Evolutionary conservation across 495 filamentous ascomycete species (phyloP).

Genomic region (Penicillium mononematosum): DNA sequence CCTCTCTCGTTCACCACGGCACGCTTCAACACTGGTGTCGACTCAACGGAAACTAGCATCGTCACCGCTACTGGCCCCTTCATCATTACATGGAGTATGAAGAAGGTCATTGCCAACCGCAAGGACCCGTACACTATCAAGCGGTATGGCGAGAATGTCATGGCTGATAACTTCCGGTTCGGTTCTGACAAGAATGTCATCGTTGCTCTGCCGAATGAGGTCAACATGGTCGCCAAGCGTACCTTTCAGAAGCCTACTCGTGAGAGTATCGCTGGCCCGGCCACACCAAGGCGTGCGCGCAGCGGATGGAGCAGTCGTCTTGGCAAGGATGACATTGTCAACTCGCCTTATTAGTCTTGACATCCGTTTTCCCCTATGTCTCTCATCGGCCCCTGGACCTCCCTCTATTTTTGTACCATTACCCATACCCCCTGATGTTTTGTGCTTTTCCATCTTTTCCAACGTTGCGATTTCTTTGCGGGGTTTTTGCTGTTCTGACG

Average conservation of each 20-base stretch:
- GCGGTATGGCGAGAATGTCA: constrained; percentile 90
- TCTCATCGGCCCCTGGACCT: constrained; percentile 13
- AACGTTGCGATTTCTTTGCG: constrained; percentile 6
- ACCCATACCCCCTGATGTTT: constrained; percentile 44
- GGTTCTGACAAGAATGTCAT: constrained; percentile 97
- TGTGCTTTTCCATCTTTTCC: constrained; percentile 19
- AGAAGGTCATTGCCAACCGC: constrained; percentile 73
- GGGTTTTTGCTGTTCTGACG: neutral
- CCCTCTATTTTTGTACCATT: constrained; percentile 26
- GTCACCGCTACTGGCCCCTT: constrained; percentile 97
- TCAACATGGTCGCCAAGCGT: constrained; percentile 90
- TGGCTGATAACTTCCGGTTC: constrained; percentile 98
- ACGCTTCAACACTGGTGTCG: constrained; percentile 89
- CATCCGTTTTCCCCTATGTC: neutral
- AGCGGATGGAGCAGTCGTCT: constrained; percentile 55
- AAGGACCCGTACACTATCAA: constrained; percentile 95
- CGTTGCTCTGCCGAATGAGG: constrained; percentile 92
- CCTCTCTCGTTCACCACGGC: constrained; percentile 86
- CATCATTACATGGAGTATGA: constrained; percentile 93
- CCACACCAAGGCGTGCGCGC: constrained; percentile 48
- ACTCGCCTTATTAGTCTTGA: constrained; percentile 69
- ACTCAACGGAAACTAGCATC: constrained; percentile 79
- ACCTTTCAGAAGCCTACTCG: constrained; percentile 84
- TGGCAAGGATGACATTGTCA: constrained; percentile 74
- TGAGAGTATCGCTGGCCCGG: constrained; percentile 79